Evolutionary conservation across 306 rosid species (phyloP).

Genomic region (Mimosa bimucronata): DNA sequence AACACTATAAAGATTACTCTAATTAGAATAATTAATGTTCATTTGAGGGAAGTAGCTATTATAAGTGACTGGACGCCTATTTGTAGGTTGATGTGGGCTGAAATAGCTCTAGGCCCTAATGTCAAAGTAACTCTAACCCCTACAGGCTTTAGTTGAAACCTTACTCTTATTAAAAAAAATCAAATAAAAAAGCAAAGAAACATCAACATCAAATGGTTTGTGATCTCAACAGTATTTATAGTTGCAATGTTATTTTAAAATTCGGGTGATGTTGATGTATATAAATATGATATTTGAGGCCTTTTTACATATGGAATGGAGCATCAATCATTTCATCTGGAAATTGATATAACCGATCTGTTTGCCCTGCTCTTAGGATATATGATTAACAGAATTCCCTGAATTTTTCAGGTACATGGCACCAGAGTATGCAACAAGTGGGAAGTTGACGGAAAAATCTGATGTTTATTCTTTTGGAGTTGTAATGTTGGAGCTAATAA

Average conservation of each 20-base stretch:
- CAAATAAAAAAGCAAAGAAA: background rate
- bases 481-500: slow-evolving; percentile 92
- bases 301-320: background rate
- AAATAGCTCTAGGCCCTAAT: background rate
- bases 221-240: background rate
- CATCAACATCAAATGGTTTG: background rate
- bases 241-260: background rate
- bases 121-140: background rate
- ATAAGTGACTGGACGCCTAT: background rate
- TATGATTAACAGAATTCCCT: slow-evolving; percentile 43
- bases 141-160: background rate
- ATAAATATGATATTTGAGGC: background rate
- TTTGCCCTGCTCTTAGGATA: slow-evolving; percentile 1
- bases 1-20: background rate
- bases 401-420: slow-evolving; percentile 84
- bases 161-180: background rate
- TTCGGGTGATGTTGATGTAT: background rate
- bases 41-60: background rate
- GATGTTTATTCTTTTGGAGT: slow-evolving; percentile 98
- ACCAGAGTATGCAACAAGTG: slow-evolving; percentile 98
- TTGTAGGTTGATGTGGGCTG: background rate
- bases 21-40: background rate
- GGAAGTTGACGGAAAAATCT: slow-evolving; percentile 94
- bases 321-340: slow-evolving; percentile 1
- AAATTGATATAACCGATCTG: background rate